Evolutionary conservation across 768 basidiomycete species (phyloP).

Genomic region (Kondoa subrosea): DNA sequence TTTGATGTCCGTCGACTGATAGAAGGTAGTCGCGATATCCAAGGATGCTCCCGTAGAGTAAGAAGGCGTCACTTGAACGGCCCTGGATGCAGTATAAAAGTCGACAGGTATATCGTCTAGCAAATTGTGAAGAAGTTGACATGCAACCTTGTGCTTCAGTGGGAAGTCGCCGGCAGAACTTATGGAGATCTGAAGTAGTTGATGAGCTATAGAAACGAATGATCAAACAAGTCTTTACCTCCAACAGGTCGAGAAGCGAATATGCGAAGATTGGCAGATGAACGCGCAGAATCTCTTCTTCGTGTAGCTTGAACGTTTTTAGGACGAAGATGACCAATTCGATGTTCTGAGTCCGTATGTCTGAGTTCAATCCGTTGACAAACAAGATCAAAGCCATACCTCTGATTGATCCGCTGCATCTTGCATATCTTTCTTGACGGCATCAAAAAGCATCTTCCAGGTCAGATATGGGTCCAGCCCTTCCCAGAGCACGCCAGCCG

Average conservation of each 20-base stretch:
- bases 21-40: conserved; percentile 20
- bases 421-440: conserved; percentile 23
- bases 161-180: too few relatives aligned
- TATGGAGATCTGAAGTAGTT: too few relatives aligned
- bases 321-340: conserved; percentile 57
- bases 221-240: too few relatives aligned
- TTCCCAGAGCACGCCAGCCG: conserved; percentile 75
- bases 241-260: conserved; percentile 43
- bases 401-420: neutral
- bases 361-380: neutral
- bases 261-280: conserved; percentile 54
- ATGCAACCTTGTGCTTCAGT: conserved; percentile 38
- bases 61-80: too few relatives aligned
- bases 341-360: conserved; percentile 40
- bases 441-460: conserved; percentile 57
- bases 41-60: neutral
- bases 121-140: conserved; percentile 11
- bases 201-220: too few relatives aligned
- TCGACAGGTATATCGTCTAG: conserved; percentile 21
- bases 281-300: conserved; percentile 44
- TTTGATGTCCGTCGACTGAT: conserved; percentile 21
- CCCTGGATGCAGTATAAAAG: conserved; percentile 22
- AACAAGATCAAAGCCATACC: conserved; percentile 7
- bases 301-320: conserved; percentile 53
- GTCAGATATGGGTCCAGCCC: conserved; percentile 74